phyloP scores from a whole-genome alignment of 768 basidiomycete genomes.

The Lactifluus subvellereus region DNA sequence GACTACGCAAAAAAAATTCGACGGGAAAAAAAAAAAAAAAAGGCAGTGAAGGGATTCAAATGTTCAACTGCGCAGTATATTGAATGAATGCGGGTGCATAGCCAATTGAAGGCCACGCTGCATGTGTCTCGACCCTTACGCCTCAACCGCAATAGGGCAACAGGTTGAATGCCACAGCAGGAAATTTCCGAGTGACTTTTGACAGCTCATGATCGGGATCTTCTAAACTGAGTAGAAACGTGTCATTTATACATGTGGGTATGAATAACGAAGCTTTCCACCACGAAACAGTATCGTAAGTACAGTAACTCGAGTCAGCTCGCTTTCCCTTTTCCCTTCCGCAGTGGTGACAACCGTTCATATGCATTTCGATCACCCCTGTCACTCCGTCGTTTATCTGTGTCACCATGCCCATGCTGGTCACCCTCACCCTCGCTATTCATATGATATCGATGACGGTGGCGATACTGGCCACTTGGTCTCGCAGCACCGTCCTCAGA shows the following conservation, averaged over 20 bases:
- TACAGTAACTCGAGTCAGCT: not conserved
- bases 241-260: too few species aligned
- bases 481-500: slow-evolving; percentile 20
- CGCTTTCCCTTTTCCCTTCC: slow-evolving; percentile 19
- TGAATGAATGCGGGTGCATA: not conserved
- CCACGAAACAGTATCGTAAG: too few species aligned
- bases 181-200: not conserved
- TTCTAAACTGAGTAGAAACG: not conserved
- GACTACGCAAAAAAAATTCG: not conserved
- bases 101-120: not conserved
- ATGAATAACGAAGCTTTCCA: too few species aligned
- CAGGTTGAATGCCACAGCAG: too few species aligned
- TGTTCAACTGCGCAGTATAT: not conserved
- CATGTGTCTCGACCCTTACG: not conserved
- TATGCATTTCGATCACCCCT: slow-evolving; percentile 14
- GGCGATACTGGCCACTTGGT: slow-evolving; percentile 6
- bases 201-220: not conserved
- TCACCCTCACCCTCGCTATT: not conserved
- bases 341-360: slow-evolving; percentile 6
- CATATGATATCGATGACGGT: slow-evolving; percentile 1
- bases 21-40: not conserved
- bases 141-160: too few species aligned
- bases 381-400: not conserved
- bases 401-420: not conserved
- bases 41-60: not conserved